Evolutionary conservation across 148 eudicot genomes (phyloP).

Genomic region (Persicaria maculosa): DNA sequence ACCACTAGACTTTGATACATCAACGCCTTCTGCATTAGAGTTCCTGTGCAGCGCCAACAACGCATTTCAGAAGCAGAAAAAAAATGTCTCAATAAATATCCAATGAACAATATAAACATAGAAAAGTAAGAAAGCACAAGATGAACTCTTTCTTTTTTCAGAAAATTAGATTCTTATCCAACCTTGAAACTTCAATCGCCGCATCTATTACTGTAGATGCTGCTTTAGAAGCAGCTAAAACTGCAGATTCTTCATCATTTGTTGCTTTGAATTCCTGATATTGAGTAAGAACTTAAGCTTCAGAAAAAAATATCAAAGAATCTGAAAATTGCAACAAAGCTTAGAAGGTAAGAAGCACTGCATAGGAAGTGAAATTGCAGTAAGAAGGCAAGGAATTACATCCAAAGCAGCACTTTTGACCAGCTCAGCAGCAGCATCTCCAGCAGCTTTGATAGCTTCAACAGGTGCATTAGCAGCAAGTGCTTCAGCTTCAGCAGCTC

Average conservation of each 20-base stretch:
- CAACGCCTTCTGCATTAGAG: conserved; percentile 27
- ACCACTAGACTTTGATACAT: conserved; percentile 27
- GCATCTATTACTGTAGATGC: conserved; percentile 95
- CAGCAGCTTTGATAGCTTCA: conserved; percentile 87
- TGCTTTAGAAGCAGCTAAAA: conserved; percentile 80
- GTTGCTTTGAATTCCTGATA: conserved; percentile 54
- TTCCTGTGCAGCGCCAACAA: conserved; percentile 38
- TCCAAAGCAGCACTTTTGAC: conserved; percentile 89
- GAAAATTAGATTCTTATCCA: conserved; percentile 12
- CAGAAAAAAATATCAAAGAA: conserved; percentile 4
- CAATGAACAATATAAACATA: conserved; percentile 1
- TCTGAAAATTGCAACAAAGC: background rate
- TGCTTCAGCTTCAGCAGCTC: conserved; percentile 98
- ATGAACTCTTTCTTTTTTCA: background rate
- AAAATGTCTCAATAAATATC: background rate
- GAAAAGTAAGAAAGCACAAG: background rate
- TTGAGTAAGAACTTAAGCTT: background rate
- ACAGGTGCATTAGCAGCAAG: conserved; percentile 74
- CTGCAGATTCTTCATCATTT: conserved; percentile 85
- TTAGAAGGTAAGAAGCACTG: background rate
- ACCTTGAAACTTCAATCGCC: conserved; percentile 76
- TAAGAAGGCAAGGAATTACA: conserved; percentile 29
- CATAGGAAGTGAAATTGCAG: background rate
- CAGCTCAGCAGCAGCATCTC: conserved; percentile 95
- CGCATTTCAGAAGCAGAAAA: conserved; percentile 16